These are phyloP conservation scores for Boletus sensibilis DNA, from an alignment of 768 basidiomycete genomes.

Conservation along the genomic window DNA sequence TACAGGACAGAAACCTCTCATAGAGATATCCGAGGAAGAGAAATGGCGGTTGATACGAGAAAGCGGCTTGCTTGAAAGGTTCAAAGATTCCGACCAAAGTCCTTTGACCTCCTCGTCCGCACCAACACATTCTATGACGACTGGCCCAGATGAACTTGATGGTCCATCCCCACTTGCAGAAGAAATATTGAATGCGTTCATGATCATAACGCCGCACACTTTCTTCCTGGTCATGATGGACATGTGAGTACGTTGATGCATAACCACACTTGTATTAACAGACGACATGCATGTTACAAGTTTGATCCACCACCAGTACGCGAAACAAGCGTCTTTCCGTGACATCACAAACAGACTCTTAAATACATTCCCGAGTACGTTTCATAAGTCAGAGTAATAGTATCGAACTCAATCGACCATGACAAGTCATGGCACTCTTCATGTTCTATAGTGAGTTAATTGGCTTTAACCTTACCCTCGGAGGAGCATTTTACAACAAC, in stretches of 20 bases:
- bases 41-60: constrained; percentile 75
- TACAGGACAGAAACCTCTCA: constrained; percentile 16
- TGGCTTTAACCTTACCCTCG: not conserved
- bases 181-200: constrained; percentile 65
- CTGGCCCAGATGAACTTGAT: constrained; percentile 27
- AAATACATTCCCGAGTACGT: constrained; percentile 72
- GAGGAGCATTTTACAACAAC: not conserved
- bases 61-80: constrained; percentile 53
- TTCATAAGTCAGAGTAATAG: not conserved
- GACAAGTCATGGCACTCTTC: constrained; percentile 68
- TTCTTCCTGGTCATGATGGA: constrained; percentile 81
- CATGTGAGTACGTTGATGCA: constrained; percentile 53
- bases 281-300: constrained; percentile 36
- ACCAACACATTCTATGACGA: not conserved
- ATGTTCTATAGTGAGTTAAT: constrained; percentile 39
- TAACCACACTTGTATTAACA: not conserved
- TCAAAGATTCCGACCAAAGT: constrained; percentile 17
- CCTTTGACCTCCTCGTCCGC: not conserved
- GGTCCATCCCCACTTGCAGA: constrained; percentile 49
- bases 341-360: constrained; percentile 57
- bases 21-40: constrained; percentile 69
- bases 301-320: constrained; percentile 78
- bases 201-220: constrained; percentile 70
- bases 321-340: constrained; percentile 49
- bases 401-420: constrained; percentile 2